Evolutionary conservation across 2,329 filamentous ascomycete species (phyloP), one percentile per base, ranked within the genome.

Genomic region (Bimuria novae-zelandiae): DNA sequence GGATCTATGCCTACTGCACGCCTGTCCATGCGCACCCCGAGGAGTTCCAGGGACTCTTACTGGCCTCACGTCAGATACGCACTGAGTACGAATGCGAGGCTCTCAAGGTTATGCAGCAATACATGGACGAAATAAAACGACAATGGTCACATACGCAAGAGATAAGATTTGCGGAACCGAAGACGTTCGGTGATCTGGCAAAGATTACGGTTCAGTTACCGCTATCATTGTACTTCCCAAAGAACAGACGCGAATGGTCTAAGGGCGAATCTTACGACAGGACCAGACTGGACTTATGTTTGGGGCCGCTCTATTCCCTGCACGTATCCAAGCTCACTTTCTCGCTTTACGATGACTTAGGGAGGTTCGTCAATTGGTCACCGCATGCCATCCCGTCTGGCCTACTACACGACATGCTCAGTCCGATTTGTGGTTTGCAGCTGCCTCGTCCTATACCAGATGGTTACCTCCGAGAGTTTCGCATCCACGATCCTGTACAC

Each of bases 31-130:
- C 43, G 2, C 30, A 45, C n/a, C 25, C 44, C 17, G 21, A 40
- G 12, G 43, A 52, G 3, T 55, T 40, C 49, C 35, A 27, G 7
- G 49, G 53, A 10, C 40, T 55, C n/a, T 30, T 51, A 17, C 33
- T 55, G 27, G 27, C 35, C 7, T 52, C 53, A 8, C 51, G 36
- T 12, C 53, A 55, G 19, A 29, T 48, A 25, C 35, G 35, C 7
- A 10, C 11, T 3, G 53, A 55, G 25, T 55, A 52, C 32, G 21
- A 49, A 25, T 40, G 25, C 27, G 53, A 55, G 42, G 53, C 53
- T 12, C 19, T 52, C n/a, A 45, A 42, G 2, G 37, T 23, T 11
- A 40, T 55, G 19, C 25, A 12, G 4, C 32, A 47, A 7, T 37
- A 16, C 11, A 16, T 55, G 16, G 36, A 36, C 14, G 6, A 14